Evolutionary conservation across 768 basidiomycete genomes (phyloP).

Genomic region (Strobilomyces dryophilus): DNA sequence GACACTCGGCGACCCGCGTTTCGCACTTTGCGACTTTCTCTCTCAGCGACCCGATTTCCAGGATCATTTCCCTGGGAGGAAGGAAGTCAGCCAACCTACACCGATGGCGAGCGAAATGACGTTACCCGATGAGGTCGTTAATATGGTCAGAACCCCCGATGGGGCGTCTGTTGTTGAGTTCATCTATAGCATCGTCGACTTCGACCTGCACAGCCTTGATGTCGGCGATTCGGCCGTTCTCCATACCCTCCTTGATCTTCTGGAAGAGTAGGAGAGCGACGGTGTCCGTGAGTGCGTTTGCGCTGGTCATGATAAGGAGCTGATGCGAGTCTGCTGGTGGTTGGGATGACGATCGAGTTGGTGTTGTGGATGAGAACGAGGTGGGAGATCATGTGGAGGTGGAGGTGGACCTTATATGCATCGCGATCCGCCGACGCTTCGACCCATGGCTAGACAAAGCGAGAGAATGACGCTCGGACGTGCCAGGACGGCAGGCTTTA

Average conservation of each 20-base stretch:
- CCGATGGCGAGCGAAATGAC: background rate
- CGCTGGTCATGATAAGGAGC: conserved; percentile 5
- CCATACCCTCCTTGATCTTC: conserved; percentile 9
- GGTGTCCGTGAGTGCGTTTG: background rate
- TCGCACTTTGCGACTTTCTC: conserved; percentile 10
- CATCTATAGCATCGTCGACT: conserved; percentile 11
- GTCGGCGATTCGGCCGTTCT: conserved; percentile 10
- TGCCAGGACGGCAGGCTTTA: background rate
- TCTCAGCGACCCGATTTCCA: conserved; percentile 6
- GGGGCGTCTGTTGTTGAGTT: background rate
- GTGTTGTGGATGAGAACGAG: background rate
- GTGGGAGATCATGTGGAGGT: background rate
- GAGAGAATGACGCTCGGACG: conserved; percentile 10
- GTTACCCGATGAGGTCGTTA: conserved; percentile 9
- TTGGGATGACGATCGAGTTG: background rate
- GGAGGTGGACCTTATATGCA: conserved; percentile 12
- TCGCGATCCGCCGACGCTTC: background rate
- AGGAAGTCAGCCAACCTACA: background rate
- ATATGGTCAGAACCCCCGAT: background rate
- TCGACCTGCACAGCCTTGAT: background rate
- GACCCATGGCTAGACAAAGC: conserved; percentile 14
- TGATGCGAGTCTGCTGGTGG: background rate
- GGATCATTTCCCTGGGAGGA: conserved; percentile 3
- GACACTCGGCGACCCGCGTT: conserved; percentile 5
- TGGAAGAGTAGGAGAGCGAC: conserved; percentile 9